Percentiles rank a stretch among this genome's conserved stretches.
Evolutionary conservation across 306 rosid genomes (phyloP).

Genomic region (apple (Malus domestica)): DNA sequence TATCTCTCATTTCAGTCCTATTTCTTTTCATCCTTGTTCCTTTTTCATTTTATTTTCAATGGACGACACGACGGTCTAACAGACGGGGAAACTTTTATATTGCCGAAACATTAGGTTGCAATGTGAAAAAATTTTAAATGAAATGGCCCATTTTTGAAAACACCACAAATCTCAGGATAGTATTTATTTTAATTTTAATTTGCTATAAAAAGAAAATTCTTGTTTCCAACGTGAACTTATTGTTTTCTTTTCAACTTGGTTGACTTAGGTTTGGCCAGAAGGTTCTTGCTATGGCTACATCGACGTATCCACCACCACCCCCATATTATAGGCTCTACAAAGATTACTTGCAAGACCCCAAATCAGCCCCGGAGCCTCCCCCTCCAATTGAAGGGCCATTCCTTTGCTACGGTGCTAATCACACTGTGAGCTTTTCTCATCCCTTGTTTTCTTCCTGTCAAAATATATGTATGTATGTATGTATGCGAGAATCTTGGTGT

Average conservation of each 20-base stretch:
- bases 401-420: constrained; percentile 64
- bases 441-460: background rate
- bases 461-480: background rate
- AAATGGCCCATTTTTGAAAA: too few relatives aligned
- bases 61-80: too few relatives aligned
- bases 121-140: too few relatives aligned
- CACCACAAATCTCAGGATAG: too few relatives aligned
- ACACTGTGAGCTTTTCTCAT: constrained; percentile 41
- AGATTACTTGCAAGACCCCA: constrained; percentile 68
- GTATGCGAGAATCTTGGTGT: background rate
- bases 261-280: constrained; percentile 11
- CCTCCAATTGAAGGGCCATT: constrained; percentile 81
- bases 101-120: too few relatives aligned
- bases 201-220: too few relatives aligned
- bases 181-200: too few relatives aligned
- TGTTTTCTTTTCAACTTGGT: background rate
- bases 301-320: constrained; percentile 89
- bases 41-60: too few relatives aligned
- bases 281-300: constrained; percentile 57
- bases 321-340: constrained; percentile 83
- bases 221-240: background rate
- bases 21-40: too few relatives aligned
- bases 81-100: too few relatives aligned
- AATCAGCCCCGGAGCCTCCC: constrained; percentile 80
- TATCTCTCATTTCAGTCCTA: too few relatives aligned